Percentiles rank a stretch among this genome's conserved stretches.
phyloP scores from a whole-genome alignment of 305 asterid species.

The Plantago coronopus region DNA sequence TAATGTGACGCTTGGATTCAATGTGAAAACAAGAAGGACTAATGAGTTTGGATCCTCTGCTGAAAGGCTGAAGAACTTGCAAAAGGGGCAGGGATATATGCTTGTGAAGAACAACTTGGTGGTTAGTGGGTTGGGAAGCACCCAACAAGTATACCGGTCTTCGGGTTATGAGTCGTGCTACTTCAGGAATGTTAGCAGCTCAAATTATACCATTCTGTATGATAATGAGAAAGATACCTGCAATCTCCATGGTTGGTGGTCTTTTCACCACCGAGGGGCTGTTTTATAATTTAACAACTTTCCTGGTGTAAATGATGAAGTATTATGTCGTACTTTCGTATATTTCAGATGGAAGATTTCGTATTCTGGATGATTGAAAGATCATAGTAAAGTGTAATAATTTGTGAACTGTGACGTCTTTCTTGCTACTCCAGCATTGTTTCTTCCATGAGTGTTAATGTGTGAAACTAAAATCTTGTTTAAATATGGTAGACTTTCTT shows the following conservation, averaged over 20 bases:
- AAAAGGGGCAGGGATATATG: conserved; percentile 52
- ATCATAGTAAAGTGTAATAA: too few species aligned
- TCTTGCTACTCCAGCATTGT: too few species aligned
- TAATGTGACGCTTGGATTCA: conserved; percentile 48
- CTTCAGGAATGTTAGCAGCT: conserved; percentile 63
- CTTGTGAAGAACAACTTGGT: conserved; percentile 51
- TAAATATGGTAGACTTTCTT: too few species aligned
- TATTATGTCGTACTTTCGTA: too few species aligned
- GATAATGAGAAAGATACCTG: conserved; percentile 50
- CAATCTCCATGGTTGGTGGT: conserved; percentile 20
- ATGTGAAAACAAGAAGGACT: conserved; percentile 37
- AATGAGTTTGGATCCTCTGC: conserved; percentile 28
- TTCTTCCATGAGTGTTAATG: too few species aligned
- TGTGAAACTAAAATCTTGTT: too few species aligned
- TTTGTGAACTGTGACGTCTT: too few species aligned
- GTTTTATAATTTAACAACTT: background rate
- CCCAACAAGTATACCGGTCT: conserved; percentile 47
- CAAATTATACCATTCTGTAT: conserved; percentile 58
- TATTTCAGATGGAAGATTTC: too few species aligned
- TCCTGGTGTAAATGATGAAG: background rate
- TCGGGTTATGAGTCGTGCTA: conserved; percentile 44
- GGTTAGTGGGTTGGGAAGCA: conserved; percentile 58
- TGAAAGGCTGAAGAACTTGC: conserved; percentile 45
- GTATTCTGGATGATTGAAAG: too few species aligned
- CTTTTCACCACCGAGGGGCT: conserved; percentile 9